Evolutionary conservation across 176 grass and related monocot species (phyloP).

Genomic region (Alloteropsis semialata): DNA sequence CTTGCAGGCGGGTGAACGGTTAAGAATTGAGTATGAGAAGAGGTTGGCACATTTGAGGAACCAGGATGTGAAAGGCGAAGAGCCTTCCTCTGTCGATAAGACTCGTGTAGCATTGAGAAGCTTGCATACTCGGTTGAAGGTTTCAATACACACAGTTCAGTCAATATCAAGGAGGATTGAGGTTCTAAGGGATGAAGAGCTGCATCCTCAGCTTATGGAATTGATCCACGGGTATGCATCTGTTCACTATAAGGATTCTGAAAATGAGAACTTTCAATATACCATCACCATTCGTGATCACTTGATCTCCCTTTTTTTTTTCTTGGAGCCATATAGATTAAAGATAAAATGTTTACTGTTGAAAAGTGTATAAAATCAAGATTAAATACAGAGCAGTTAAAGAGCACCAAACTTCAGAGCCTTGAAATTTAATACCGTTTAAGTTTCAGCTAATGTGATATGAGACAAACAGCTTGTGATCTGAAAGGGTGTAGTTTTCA

Average conservation of each 20-base stretch:
- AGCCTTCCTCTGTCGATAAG: constrained; percentile 61
- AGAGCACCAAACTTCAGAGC: not conserved
- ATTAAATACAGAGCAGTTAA: not conserved
- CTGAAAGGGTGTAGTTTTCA: not conserved
- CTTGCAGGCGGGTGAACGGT: constrained; percentile 66
- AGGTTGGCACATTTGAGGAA: constrained; percentile 68
- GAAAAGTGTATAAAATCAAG: constrained; percentile 10
- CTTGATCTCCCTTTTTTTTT: not conserved
- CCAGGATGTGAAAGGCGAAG: constrained; percentile 73
- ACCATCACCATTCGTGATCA: not conserved
- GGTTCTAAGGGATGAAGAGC: constrained; percentile 71
- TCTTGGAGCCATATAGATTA: constrained; percentile 1
- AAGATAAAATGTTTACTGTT: constrained; percentile 13
- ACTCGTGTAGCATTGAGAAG: constrained; percentile 64
- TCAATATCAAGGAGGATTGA: constrained; percentile 90
- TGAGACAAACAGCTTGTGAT: not conserved
- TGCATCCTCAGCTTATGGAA: constrained; percentile 83
- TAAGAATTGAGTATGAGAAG: constrained; percentile 91
- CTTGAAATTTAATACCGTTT: not conserved
- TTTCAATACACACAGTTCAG: constrained; percentile 90
- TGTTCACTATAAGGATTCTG: not conserved
- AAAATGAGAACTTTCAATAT: not conserved
- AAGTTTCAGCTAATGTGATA: not conserved
- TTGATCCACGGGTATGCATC: constrained; percentile 76
- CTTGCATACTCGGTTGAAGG: constrained; percentile 71